phyloP scores from a whole-genome alignment of 163 green algal genomes.

The Scenedesmus sp. region DNA sequence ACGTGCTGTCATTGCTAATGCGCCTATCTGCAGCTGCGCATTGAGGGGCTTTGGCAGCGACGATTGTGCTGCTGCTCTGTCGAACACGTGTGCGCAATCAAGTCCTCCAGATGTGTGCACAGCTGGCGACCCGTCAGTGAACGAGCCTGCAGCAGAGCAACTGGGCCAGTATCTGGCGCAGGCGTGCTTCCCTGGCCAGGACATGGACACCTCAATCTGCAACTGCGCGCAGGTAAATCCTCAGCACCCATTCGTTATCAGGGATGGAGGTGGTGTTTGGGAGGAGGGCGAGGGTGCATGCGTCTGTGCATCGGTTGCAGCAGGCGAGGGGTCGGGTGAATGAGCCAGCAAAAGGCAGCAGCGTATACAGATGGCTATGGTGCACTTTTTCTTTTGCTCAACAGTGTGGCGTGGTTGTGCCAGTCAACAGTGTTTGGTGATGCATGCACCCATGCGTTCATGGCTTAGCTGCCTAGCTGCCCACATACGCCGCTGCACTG shows the following conservation, averaged over 20 bases:
- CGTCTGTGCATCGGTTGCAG: no score
- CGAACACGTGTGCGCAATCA: not conserved
- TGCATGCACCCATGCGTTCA: no score
- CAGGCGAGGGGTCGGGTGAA: no score
- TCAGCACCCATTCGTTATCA: not conserved
- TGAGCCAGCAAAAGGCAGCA: no score
- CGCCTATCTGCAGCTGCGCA: slow-evolving; percentile 49
- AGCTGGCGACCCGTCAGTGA: not conserved
- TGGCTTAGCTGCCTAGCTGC: not conserved
- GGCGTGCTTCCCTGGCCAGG: slow-evolving; percentile 42
- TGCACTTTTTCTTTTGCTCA: no score
- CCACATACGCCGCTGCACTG: not conserved
- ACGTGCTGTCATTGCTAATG: not conserved
- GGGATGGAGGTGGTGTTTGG: no score
- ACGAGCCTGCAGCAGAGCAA: slow-evolving; percentile 14
- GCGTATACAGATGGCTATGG: no score
- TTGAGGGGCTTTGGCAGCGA: slow-evolving; percentile 40
- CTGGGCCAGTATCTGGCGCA: slow-evolving; percentile 38
- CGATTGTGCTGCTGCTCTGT: slow-evolving; percentile 19
- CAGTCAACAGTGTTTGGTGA: no score
- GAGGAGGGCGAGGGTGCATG: no score
- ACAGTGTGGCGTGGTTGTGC: no score
- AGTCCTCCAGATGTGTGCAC: not conserved
- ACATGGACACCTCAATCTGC: slow-evolving; percentile 31
- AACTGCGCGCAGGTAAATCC: slow-evolving; percentile 24